A percentile compares a stretch with the other conserved stretches of the same genome.
These are phyloP conservation scores for Trichoderma afroharzianum DNA, from an alignment of 2,329 filamentous ascomycete genomes.

Conservation along the genomic window DNA sequence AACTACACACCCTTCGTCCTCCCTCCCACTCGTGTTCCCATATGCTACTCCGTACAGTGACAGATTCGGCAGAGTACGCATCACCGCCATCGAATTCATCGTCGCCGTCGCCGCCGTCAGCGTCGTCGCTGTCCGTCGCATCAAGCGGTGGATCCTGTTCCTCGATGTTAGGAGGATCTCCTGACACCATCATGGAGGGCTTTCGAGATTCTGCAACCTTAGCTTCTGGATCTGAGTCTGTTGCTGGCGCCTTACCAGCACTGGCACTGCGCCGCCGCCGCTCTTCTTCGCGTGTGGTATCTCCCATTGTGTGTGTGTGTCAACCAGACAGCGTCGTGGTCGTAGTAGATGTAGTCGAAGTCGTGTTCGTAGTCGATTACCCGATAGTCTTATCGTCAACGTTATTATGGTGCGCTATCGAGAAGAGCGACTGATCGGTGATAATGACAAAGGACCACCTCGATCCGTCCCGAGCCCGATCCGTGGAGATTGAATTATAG, in stretches of 20 bases:
- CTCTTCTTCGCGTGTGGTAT: not conserved
- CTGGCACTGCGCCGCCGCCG: not conserved
- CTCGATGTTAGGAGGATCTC: constrained; percentile 8
- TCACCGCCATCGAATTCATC: constrained; percentile 10
- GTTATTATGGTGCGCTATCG: not conserved
- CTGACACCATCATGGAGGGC: not conserved
- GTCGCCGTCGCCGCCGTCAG: not conserved
- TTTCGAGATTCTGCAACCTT: constrained; percentile 11
- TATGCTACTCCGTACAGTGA: constrained; percentile 15
- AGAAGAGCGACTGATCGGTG: not conserved
- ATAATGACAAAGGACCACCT: not conserved
- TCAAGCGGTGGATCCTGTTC: constrained; percentile 15
- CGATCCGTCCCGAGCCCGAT: not conserved
- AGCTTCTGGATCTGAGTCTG: not conserved
- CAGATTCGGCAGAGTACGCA: not conserved
- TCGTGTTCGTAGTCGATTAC: not conserved
- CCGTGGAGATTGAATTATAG: not conserved
- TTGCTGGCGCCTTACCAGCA: not conserved
- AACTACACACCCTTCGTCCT: constrained; percentile 14
- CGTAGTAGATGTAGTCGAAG: not conserved
- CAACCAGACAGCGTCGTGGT: not conserved
- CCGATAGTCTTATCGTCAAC: not conserved
- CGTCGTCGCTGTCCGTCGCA: constrained; percentile 9
- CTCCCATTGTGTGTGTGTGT: not conserved
- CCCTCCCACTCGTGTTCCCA: constrained; percentile 17